Evolutionary conservation across 1,139 yeast species (phyloP).

Genomic region (Wickerhamiella infanticola): DNA sequence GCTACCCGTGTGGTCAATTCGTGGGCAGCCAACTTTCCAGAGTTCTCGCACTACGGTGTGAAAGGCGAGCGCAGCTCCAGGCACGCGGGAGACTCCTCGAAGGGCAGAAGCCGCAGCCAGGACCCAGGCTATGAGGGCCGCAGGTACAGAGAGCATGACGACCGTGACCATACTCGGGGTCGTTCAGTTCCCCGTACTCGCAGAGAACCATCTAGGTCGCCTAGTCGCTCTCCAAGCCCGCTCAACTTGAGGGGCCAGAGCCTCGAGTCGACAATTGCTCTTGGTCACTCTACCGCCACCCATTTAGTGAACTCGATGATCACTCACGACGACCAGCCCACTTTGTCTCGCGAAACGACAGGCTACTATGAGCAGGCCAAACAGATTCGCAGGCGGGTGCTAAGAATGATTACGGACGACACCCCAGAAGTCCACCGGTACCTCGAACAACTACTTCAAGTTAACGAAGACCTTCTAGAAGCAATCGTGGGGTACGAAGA

Average conservation of each 20-base stretch:
- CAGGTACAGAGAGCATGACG: neutral
- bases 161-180: neutral
- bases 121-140: too few relatives aligned
- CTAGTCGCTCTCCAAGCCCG: conserved; percentile 32
- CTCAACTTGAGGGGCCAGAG: conserved; percentile 25
- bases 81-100: conserved; percentile 7
- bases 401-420: conserved; percentile 58
- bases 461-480: conserved; percentile 74
- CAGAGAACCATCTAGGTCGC: neutral
- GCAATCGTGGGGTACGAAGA: conserved; percentile 59
- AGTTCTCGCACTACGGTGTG: neutral
- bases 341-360: conserved; percentile 45
- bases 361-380: conserved; percentile 60
- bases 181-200: neutral
- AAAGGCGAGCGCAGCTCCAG: neutral
- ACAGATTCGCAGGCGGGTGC: conserved; percentile 55
- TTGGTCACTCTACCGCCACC: conserved; percentile 61
- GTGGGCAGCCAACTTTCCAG: conserved; percentile 1
- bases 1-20: conserved; percentile 1
- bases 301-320: conserved; percentile 52
- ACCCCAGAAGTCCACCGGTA: conserved; percentile 61
- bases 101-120: conserved; percentile 5
- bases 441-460: conserved; percentile 68
- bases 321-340: conserved; percentile 39
- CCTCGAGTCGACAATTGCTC: conserved; percentile 30